These are phyloP conservation scores for Phytophthora multivora DNA, from an alignment of 352 stramenopile genomes.

Conservation along the genomic window DNA sequence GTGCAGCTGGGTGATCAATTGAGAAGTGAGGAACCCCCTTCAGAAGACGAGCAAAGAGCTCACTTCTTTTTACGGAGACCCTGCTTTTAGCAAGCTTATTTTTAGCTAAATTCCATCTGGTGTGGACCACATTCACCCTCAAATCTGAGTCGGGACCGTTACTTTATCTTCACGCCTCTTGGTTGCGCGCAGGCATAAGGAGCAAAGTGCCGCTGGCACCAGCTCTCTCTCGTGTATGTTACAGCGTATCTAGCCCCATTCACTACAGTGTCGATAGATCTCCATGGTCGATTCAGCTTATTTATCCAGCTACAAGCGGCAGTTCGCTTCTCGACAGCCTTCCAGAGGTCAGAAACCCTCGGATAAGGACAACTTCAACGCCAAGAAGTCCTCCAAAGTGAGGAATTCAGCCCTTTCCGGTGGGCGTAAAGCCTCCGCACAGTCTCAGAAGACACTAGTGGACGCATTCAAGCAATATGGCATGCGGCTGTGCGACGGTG, in stretches of 20 bases:
- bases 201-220: slow-evolving; percentile 4
- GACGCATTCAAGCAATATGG: slow-evolving; percentile 77
- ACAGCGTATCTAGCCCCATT: not conserved
- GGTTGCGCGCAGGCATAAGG: slow-evolving; percentile 25
- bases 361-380: slow-evolving; percentile 13
- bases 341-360: not conserved
- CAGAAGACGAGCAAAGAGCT: not conserved
- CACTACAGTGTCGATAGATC: not conserved
- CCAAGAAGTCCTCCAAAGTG: slow-evolving; percentile 24
- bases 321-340: slow-evolving; percentile 33
- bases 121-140: slow-evolving; percentile 6
- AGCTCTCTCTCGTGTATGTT: not conserved
- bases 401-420: slow-evolving; percentile 11
- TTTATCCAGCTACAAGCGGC: slow-evolving; percentile 23
- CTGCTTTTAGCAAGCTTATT: slow-evolving; percentile 24
- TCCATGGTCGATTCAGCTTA: slow-evolving; percentile 3
- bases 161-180: slow-evolving; percentile 22
- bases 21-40: slow-evolving; percentile 8
- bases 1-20: slow-evolving; percentile 12
- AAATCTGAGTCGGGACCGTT: slow-evolving; percentile 6
- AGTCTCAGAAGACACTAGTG: slow-evolving; percentile 49
- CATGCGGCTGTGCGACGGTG: slow-evolving; percentile 68
- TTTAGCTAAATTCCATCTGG: slow-evolving; percentile 13
- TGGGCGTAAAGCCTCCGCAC: slow-evolving; percentile 1
- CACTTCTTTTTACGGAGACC: slow-evolving; percentile 2